A percentile compares a stretch with the other conserved stretches of the same genome.
Conservation (phyloP, 305 asterid genomes). For the Withania somnifera region DNA sequence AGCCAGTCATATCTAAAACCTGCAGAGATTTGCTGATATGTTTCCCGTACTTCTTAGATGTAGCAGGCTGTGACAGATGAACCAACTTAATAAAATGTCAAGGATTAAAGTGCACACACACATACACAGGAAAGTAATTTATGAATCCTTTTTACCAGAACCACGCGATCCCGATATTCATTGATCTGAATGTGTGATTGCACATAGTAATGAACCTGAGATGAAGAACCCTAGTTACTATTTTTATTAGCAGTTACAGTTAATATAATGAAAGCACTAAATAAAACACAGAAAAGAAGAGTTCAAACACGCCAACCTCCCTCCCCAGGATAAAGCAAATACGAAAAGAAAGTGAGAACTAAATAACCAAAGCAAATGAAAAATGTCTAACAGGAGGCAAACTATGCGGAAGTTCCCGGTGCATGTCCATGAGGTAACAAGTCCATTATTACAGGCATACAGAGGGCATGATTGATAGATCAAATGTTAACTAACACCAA, state of each 20-base stretch:
- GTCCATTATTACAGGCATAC: background rate
- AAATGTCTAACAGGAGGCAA: background rate
- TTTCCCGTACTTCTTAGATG: slow-evolving; percentile 48
- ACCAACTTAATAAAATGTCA: background rate
- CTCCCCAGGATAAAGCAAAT: background rate
- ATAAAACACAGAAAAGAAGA: background rate
- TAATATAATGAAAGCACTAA: background rate
- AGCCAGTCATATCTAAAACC: slow-evolving; percentile 79
- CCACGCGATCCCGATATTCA: slow-evolving; percentile 76
- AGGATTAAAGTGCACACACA: background rate
- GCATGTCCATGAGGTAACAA: background rate
- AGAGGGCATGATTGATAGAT: background rate
- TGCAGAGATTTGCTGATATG: slow-evolving; percentile 61
- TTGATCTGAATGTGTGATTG: slow-evolving; percentile 90
- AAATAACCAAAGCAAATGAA: background rate
- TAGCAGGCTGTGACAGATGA: slow-evolving; percentile 42
- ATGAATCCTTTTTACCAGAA: slow-evolving; percentile 44
- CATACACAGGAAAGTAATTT: background rate
- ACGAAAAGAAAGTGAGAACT: background rate
- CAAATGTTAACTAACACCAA: background rate
- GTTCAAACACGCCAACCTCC: background rate
- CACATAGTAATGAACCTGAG: slow-evolving; percentile 69
- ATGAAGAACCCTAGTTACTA: background rate
- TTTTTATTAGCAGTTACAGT: background rate
- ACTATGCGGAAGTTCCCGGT: background rate